Evolutionary conservation across 1,284 basidiomycete genomes (phyloP), one percentile per base, ranked within the genome.

Genomic region (Laetiporus sulphureus): DNA sequence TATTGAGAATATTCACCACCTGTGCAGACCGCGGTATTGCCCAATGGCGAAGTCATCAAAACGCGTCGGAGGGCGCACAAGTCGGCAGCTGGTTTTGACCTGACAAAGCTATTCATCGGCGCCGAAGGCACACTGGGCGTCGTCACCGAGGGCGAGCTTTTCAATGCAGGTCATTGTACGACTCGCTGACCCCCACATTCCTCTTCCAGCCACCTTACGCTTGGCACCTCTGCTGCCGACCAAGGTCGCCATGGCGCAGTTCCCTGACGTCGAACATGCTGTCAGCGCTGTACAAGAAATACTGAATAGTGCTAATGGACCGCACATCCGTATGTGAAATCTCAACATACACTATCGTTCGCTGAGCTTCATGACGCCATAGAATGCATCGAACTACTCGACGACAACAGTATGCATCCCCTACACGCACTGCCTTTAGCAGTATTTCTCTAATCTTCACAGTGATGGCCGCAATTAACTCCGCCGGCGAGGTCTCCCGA

Each of bases 311-410:
- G 69, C 79, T 6, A 69, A 72, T 41, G 79, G 78, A 1, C 58
- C 69, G 15, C 71, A 79, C 46, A 72, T 83, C 36, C 79, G 78
- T 73, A 46, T n/a, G n/a, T n/a, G n/a, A n/a, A n/a, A 32, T 68
- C 65, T 38, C 32, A 13, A 11, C 25, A 5, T 20, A 8, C 13
- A 10, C 7, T 8, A 33, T 24, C 11, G n/a, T 27, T 19, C 8
- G 33, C 23, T 30, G 5, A n/a, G n/a, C n/a, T 22, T 32, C 19
- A 13, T 5, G 8, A 5, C 21, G 10, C 11, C 19, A 3, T 45
- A 82, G 85, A 87, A 71, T 92, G 90, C 53, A 75, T 91, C 34
- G 89, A 93, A 57, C 72, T 91, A 16, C 63, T 91, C 1, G 90
- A 92, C 55, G 77, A 83, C 46, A 64, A 76, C 38, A 81, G 78